Conservation (phyloP, 2,329 filamentous ascomycete species). For the Dothiorella sarmentorum region DNA sequence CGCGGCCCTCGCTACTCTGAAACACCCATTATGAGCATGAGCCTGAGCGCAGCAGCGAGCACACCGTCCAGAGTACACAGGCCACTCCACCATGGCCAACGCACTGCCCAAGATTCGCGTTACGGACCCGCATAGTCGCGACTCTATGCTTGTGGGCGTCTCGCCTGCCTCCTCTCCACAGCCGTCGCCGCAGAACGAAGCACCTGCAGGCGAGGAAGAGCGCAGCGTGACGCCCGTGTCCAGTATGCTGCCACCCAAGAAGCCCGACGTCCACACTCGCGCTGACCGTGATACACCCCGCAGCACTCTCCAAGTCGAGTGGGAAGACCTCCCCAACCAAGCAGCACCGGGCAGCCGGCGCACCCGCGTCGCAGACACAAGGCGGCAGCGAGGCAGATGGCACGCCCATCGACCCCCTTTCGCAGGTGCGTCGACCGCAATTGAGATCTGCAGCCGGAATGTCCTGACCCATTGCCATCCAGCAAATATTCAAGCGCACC, state of each 20-base stretch:
- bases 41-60: not conserved
- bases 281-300: not conserved
- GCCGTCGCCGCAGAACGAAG: constrained; percentile 13
- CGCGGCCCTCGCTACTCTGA: constrained; percentile 14
- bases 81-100: constrained; percentile 33
- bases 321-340: constrained; percentile 11
- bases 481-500: constrained; percentile 62
- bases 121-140: constrained; percentile 40
- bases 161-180: constrained; percentile 20
- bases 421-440: constrained; percentile 53
- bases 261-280: not conserved
- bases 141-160: constrained; percentile 27
- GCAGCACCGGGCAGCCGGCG: not conserved
- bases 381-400: not conserved
- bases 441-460: constrained; percentile 6
- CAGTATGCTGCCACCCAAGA: too few relatives aligned
- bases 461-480: constrained; percentile 1
- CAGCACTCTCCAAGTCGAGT: constrained; percentile 13
- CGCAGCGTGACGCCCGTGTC: constrained; percentile 11
- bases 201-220: constrained; percentile 8
- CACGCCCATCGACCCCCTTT: constrained; percentile 61
- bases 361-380: not conserved
- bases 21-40: constrained; percentile 14
- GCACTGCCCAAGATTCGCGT: constrained; percentile 43
- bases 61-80: constrained; percentile 6